Percentiles rank a stretch among this genome's conserved stretches.
Evolutionary conservation across 2,329 filamentous ascomycete genomes (phyloP).

Genomic region (Neopestalotiopsis sp.): DNA sequence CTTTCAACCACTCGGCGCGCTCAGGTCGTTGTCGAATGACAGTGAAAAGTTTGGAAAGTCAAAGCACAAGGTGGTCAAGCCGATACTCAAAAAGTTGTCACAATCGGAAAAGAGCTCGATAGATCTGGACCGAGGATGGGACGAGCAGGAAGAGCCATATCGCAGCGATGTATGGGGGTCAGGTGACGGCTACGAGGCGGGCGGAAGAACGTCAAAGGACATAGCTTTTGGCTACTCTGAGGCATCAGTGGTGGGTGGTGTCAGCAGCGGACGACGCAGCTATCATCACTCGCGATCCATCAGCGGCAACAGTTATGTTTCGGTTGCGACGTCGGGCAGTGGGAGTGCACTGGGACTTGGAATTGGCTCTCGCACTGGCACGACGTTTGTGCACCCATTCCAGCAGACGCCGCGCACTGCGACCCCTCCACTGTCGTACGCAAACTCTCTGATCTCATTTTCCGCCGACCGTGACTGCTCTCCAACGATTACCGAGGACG

Average conservation of each 20-base stretch:
- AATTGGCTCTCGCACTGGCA: conserved; percentile 34
- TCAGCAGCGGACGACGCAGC: conserved; percentile 39
- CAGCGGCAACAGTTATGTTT: conserved; percentile 63
- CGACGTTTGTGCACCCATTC: conserved; percentile 66
- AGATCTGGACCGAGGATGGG: conserved; percentile 65
- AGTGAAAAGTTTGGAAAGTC: conserved; percentile 51
- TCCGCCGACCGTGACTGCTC: conserved; percentile 55
- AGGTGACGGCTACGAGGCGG: conserved; percentile 23
- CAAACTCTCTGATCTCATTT: conserved; percentile 60
- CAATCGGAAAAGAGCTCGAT: conserved; percentile 67
- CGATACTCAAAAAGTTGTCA: conserved; percentile 65
- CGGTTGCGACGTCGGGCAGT: conserved; percentile 60
- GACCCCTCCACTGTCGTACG: conserved; percentile 64
- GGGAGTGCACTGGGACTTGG: conserved; percentile 37
- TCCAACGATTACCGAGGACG: conserved; percentile 60
- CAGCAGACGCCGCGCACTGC: conserved; percentile 68
- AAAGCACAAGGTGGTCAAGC: conserved; percentile 59
- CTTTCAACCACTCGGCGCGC: conserved; percentile 37
- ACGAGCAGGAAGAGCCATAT: conserved; percentile 54
- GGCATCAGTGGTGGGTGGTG: conserved; percentile 19
- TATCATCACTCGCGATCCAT: conserved; percentile 64
- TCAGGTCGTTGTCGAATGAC: conserved; percentile 29
- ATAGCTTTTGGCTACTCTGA: conserved; percentile 53
- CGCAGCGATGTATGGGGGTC: conserved; percentile 33
- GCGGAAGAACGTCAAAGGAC: conserved; percentile 41